Evolutionary conservation across 345 rosid species (phyloP).

Genomic region (Lepidium sativum): DNA sequence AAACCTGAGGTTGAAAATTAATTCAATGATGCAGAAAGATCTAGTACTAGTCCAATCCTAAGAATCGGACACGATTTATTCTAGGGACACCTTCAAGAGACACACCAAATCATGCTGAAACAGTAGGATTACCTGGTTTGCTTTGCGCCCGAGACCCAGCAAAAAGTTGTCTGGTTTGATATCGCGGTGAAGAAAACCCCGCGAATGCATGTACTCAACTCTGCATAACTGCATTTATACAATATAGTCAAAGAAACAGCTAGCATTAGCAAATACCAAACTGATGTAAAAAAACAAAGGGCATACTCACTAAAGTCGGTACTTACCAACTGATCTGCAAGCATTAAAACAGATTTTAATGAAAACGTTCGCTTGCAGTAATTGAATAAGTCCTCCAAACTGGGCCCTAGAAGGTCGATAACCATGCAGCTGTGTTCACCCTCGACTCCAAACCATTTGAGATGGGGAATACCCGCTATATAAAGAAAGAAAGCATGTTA

Average conservation of each 20-base stretch:
- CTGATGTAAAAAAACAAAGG: background rate
- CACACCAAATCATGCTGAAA: background rate
- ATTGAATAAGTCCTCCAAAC: constrained; percentile 86
- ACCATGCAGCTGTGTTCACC: constrained; percentile 81
- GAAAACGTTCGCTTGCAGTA: constrained; percentile 72
- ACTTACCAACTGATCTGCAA: constrained; percentile 86
- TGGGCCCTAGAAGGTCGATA: constrained; percentile 91
- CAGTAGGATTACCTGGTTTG: constrained; percentile 67
- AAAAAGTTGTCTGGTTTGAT: constrained; percentile 96
- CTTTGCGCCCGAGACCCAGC: constrained; percentile 92
- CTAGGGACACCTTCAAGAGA: background rate
- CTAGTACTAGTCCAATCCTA: background rate
- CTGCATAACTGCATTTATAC: constrained; percentile 52
- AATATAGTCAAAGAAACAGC: background rate
- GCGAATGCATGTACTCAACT: constrained; percentile 91
- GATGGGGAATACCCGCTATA: constrained; percentile 84
- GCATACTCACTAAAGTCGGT: background rate
- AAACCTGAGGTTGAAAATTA: constrained; percentile 16
- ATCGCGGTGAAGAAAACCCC: constrained; percentile 94
- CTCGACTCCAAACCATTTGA: constrained; percentile 89
- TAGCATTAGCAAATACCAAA: background rate
- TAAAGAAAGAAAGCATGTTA: background rate
- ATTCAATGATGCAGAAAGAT: background rate
- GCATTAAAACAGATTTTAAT: constrained; percentile 82
- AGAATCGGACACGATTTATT: background rate